Evolutionary conservation across 2,329 filamentous ascomycete species (phyloP), one percentile per base, ranked within the genome.

Genomic region (Hymenoscyphus scutula): DNA sequence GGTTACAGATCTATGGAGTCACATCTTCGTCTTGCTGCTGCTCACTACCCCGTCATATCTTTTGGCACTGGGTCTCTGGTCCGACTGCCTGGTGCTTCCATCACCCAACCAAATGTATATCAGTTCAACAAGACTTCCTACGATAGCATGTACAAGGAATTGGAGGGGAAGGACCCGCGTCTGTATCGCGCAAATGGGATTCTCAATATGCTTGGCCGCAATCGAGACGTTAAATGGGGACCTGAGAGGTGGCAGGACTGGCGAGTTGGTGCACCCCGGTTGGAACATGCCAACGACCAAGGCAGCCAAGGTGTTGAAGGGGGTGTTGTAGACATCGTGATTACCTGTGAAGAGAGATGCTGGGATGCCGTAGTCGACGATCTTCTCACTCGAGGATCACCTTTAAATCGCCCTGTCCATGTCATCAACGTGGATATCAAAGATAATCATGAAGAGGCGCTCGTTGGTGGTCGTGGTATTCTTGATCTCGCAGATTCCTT

Each of bases 361-460:
- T 99, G 96, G 92, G 95, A 99, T 77, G 93, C 95, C 4, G 95
- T 99, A 37, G 84, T 99, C 11, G 95, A 99, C 71, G 94, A 99
- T 75, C 81, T 99, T 59, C 85, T 97, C 65, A 90, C 87, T 71
- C 86, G 96, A 65, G 95, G 94, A 7, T 87, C 89, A 0, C 89
- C 91, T 3, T 81, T 99, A 62, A 99, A 99, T 76, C 82, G 92
- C 1, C 93, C 95, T 0, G 95, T 99, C 0, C 95, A 99, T 74
- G 91, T 99, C 62, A 96, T 99, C 81, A 99, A 99, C 71, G 89
- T 99, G 60, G 95, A 99, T 75, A 99, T 99, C 73, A 94, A 90
- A 76, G 95, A 99, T 77, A 99, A 98, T 73, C 95, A 98, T 73
- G 94, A 99, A 75, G 95, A 99, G 77, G 95, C 95, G 0, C 82